Evolutionary conservation across 1,139 yeast species (phyloP).

Genomic region (Saccharomycopsis phalli): DNA sequence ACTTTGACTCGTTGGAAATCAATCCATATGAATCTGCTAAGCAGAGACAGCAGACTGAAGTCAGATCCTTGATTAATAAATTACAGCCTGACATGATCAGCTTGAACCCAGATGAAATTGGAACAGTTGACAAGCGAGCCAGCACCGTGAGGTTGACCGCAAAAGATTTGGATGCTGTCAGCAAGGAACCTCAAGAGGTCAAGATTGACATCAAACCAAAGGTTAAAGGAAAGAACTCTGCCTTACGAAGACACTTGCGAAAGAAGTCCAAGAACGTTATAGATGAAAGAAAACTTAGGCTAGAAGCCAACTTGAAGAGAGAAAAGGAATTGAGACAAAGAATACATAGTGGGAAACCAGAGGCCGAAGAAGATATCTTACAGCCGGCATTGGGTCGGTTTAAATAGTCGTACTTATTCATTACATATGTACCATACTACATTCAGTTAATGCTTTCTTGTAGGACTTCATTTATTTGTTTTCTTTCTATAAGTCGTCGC

Average conservation of each 20-base stretch:
- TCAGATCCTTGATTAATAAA: conserved; percentile 76
- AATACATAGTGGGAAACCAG: conserved; percentile 32
- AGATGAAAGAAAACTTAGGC: conserved; percentile 76
- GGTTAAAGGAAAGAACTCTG: conserved; percentile 73
- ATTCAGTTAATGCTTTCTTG: no score
- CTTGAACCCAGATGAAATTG: conserved; percentile 81
- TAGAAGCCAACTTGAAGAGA: conserved; percentile 65
- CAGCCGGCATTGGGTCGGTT: conserved; percentile 55
- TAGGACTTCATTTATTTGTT: no score
- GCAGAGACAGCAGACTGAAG: conserved; percentile 92
- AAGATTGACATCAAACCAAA: conserved; percentile 46
- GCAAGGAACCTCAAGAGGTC: conserved; percentile 31
- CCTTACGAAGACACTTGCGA: conserved; percentile 70
- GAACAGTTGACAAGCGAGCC: conserved; percentile 71
- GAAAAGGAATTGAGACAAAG: conserved; percentile 65
- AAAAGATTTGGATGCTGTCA: conserved; percentile 41
- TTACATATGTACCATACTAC: no score
- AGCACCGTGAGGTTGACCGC: conserved; percentile 55
- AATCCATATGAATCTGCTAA: conserved; percentile 89
- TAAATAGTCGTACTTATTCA: no score
- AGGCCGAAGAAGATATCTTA: conserved; percentile 42
- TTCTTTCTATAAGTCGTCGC: conserved; percentile 20
- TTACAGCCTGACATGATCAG: conserved; percentile 88
- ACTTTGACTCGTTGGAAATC: conserved; percentile 86
- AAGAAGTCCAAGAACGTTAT: conserved; percentile 81